Conservation (phyloP, 2,329 filamentous ascomycete species). For the Talaromyces sp. region DNA sequence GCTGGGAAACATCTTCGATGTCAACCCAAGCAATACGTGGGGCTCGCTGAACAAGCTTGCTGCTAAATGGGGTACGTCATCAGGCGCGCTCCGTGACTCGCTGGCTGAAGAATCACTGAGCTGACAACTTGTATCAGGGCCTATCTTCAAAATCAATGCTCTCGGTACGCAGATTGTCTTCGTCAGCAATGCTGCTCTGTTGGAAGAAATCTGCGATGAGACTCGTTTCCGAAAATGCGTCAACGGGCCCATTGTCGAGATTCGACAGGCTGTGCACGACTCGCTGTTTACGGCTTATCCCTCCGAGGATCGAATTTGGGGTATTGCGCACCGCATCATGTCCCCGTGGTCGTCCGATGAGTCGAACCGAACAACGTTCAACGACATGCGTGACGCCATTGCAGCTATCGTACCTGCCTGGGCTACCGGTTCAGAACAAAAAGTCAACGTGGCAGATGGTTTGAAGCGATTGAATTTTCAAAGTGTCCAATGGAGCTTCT, state of each 20-base stretch:
- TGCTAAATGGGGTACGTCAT: constrained; percentile 40
- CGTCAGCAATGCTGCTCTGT: constrained; percentile 48
- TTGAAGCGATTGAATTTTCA: constrained; percentile 52
- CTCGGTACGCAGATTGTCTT: constrained; percentile 44
- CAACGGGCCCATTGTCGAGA: constrained; percentile 50
- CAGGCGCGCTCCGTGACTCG: neutral
- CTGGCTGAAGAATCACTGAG: neutral
- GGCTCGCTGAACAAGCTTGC: constrained; percentile 45
- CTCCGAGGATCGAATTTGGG: constrained; percentile 51
- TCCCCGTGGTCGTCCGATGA: constrained; percentile 40
- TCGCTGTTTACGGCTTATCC: constrained; percentile 58
- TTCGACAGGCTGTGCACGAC: constrained; percentile 58
- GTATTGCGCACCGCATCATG: constrained; percentile 52
- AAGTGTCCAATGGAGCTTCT: constrained; percentile 46
- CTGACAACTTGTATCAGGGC: constrained; percentile 34
- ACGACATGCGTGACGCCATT: constrained; percentile 46
- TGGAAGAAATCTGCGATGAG: constrained; percentile 63
- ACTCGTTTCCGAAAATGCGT: constrained; percentile 50
- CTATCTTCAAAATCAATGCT: constrained; percentile 54
- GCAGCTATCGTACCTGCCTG: constrained; percentile 48
- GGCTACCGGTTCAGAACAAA: constrained; percentile 35
- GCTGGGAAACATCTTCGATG: constrained; percentile 47
- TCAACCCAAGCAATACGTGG: constrained; percentile 47
- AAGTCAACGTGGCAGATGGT: constrained; percentile 43
- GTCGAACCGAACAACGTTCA: constrained; percentile 35